A percentile compares a stretch with the other conserved stretches of the same genome.
Evolutionary conservation across 2,329 filamentous ascomycete genomes (phyloP).

Genomic region (Sphaerulina musiva): DNA sequence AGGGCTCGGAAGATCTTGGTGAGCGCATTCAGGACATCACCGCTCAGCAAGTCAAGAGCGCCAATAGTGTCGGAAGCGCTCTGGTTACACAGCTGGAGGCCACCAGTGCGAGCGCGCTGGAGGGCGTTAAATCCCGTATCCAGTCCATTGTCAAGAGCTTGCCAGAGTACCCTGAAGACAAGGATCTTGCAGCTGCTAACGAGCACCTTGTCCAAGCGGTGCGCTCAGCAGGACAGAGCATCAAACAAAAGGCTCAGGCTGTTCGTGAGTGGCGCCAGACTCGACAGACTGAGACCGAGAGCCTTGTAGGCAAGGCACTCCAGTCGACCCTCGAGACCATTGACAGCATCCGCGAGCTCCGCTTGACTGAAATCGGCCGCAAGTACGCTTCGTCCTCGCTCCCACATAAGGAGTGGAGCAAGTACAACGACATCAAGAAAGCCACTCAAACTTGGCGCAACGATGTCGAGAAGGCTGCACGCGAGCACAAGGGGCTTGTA

Average conservation of each 20-base stretch:
- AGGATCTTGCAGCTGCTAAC: slow-evolving; percentile 47
- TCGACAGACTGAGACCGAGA: slow-evolving; percentile 63
- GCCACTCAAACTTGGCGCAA: slow-evolving; percentile 78
- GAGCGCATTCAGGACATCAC: slow-evolving; percentile 65
- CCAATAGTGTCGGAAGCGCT: slow-evolving; percentile 58
- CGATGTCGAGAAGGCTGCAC: slow-evolving; percentile 70
- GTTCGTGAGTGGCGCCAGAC: slow-evolving; percentile 69
- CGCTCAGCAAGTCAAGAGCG: slow-evolving; percentile 58
- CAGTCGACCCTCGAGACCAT: slow-evolving; percentile 75
- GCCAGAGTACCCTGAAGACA: slow-evolving; percentile 51
- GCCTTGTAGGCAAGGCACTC: slow-evolving; percentile 64
- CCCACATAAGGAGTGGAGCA: slow-evolving; percentile 95
- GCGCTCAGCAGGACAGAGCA: slow-evolving; percentile 60
- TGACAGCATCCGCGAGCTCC: slow-evolving; percentile 73
- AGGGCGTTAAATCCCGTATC: slow-evolving; percentile 61
- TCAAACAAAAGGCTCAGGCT: slow-evolving; percentile 70
- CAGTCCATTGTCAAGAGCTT: slow-evolving; percentile 50
- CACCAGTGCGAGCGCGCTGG: slow-evolving; percentile 57
- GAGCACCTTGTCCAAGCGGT: slow-evolving; percentile 52
- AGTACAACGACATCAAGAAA: slow-evolving; percentile 81
- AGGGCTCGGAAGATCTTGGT: slow-evolving; percentile 65
- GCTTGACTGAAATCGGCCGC: slow-evolving; percentile 86
- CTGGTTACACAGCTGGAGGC: slow-evolving; percentile 64
- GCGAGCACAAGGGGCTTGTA: slow-evolving; percentile 60
- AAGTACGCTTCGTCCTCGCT: slow-evolving; percentile 92